These are phyloP conservation scores for Spencermartinsiella ligniputridi DNA, from an alignment of 1,139 yeast genomes.

Conservation along the genomic window DNA sequence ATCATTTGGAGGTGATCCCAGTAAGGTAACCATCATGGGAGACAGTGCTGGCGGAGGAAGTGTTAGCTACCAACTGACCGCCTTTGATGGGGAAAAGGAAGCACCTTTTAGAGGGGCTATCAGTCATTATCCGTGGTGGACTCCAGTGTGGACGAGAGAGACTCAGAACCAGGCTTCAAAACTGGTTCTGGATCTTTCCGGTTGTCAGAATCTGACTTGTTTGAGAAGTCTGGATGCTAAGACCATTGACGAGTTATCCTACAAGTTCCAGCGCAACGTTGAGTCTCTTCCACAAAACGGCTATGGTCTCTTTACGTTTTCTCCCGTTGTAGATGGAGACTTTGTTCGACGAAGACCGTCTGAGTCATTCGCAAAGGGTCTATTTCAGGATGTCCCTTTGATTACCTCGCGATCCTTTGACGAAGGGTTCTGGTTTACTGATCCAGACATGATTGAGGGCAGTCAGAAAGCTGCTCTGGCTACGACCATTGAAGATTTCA, in stretches of 20 bases:
- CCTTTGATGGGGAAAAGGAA: constrained; percentile 8
- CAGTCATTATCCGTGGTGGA: constrained; percentile 11
- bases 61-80: constrained; percentile 17
- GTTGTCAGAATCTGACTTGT: constrained; percentile 10
- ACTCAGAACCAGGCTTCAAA: constrained; percentile 10
- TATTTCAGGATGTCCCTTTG: constrained; percentile 10
- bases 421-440: constrained; percentile 13
- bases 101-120: constrained; percentile 8
- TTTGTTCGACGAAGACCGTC: constrained; percentile 7
- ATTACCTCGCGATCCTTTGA: constrained; percentile 9
- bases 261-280: constrained; percentile 1
- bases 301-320: constrained; percentile 12
- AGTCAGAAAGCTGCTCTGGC: constrained; percentile 8
- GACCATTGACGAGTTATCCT: constrained; percentile 4
- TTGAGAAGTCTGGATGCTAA: constrained; percentile 8
- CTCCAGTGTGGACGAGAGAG: constrained; percentile 4
- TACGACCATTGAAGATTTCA: constrained; percentile 6
- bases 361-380: constrained; percentile 11
- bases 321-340: constrained; percentile 16
- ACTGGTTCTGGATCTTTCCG: constrained; percentile 5
- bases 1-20: constrained; percentile 37
- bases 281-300: constrained; percentile 13
- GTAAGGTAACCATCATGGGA: constrained; percentile 34
- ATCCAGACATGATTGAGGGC: not conserved
- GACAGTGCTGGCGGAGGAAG: constrained; percentile 38